A percentile compares a stretch with the other conserved stretches of the same genome.
Evolutionary conservation across 1,284 basidiomycete species (phyloP).

Genomic region (Trichosporon asahii): DNA sequence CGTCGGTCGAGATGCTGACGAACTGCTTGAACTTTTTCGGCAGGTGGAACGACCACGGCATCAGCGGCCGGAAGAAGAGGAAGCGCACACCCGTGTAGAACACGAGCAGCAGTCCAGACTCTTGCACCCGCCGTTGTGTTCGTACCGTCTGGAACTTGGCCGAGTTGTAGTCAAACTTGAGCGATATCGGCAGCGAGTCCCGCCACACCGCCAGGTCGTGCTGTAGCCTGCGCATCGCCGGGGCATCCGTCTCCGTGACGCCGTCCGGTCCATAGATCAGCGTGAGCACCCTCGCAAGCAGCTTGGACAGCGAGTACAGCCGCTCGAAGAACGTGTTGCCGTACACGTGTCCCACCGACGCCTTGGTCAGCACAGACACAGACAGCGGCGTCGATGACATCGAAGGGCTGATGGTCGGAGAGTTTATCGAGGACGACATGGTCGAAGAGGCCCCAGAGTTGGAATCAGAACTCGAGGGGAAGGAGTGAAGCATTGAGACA

Average conservation of each 20-base stretch:
- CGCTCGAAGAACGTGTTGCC: constrained; percentile 4
- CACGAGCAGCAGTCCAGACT: constrained; percentile 28
- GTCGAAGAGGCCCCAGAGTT: background rate
- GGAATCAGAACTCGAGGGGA: background rate
- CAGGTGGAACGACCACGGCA: constrained; percentile 37
- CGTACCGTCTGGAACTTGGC: constrained; percentile 6
- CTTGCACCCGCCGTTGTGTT: background rate
- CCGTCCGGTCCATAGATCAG: constrained; percentile 29
- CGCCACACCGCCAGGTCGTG: constrained; percentile 26
- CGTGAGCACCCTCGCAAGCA: constrained; percentile 11
- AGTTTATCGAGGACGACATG: background rate
- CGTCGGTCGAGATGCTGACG: constrained; percentile 21
- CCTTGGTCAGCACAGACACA: background rate
- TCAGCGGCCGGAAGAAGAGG: constrained; percentile 34
- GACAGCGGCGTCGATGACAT: background rate
- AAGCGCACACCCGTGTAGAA: constrained; percentile 24
- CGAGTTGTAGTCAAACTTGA: constrained; percentile 7
- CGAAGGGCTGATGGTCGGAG: background rate
- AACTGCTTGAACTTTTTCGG: constrained; percentile 25
- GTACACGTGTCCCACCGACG: background rate
- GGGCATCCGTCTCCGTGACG: constrained; percentile 16
- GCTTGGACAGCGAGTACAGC: background rate
- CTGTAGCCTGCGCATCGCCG: constrained; percentile 20
- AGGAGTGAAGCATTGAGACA: constrained; percentile 13
- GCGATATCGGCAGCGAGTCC: background rate